phyloP scores from a whole-genome alignment of 2,329 filamentous ascomycete species.

The Penicillium sp. region DNA sequence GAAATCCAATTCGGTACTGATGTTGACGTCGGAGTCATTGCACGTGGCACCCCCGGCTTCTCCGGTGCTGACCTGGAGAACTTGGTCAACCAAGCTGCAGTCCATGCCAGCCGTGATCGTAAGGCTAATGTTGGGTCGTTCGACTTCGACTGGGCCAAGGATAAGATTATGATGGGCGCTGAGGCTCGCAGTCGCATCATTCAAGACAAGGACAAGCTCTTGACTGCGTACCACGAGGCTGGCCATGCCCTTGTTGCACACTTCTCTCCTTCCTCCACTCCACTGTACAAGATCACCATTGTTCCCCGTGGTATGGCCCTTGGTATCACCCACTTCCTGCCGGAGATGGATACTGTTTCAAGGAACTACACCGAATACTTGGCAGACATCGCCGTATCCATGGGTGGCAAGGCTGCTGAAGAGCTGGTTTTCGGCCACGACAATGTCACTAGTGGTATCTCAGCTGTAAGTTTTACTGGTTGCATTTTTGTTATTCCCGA shows the following conservation, averaged over 20 bases:
- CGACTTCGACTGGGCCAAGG: constrained; percentile 96
- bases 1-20: constrained; percentile 79
- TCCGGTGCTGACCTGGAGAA: constrained; percentile 97
- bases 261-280: constrained; percentile 71
- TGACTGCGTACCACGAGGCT: constrained; percentile 95
- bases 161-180: constrained; percentile 96
- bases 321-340: constrained; percentile 83
- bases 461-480: constrained; percentile 57
- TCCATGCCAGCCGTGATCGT: constrained; percentile 89
- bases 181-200: constrained; percentile 89
- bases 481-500: neutral
- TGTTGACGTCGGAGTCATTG: constrained; percentile 80
- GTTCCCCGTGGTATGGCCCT: constrained; percentile 84
- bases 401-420: constrained; percentile 85
- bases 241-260: constrained; percentile 90
- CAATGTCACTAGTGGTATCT: constrained; percentile 85
- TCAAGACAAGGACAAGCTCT: constrained; percentile 86
- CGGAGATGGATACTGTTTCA: constrained; percentile 90
- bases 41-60: constrained; percentile 83
- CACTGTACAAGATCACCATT: constrained; percentile 96
- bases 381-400: constrained; percentile 73
- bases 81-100: constrained; percentile 91
- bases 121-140: constrained; percentile 69
- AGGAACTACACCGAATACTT: constrained; percentile 81
- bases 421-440: constrained; percentile 91